Evolutionary conservation across 257 asterid genomes (phyloP), one percentile per base, ranked within the genome.

Genomic region (Nicotiana sylvestris): DNA sequence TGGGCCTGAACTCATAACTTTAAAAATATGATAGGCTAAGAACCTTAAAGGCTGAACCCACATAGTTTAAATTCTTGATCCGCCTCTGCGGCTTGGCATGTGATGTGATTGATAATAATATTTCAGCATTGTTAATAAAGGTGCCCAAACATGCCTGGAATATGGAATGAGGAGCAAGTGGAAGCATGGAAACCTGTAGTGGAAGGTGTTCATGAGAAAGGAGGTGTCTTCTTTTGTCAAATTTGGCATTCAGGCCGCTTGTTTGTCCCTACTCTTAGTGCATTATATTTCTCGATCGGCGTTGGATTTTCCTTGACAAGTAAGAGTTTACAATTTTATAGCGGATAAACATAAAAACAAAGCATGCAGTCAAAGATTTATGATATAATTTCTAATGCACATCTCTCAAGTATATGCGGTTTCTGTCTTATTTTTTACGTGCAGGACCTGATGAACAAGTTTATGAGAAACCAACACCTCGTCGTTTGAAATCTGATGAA

Each of bases 201-300:
- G 57, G 21, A 69, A 1, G 33, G 57, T 18, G 77, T 69, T 9
- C 77, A n/a, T 39, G 77, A 69, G 2, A 69, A 69, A 69, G 57
- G 57, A 7, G 89, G 72, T 32, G 25, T 90, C 27, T 86, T 88
- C 66, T 88, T 90, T 82, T 82, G 70, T 51, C 92, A 89, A 81
- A 10, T 88, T 32, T 80, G 86, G 91, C 90, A 89, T 58, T 82
- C 76, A 2, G 90, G 87, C 0, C 84, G 91, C 66, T 86, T 85
- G 77, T 89, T 89, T 56, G 62, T 56, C 62, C 62, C 25, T 56
- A 4, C 8, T 56, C 4, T 56, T 56, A 16, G 62, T 56, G 62
- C 25, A 0, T 10, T 17, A 81, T 21, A 21, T 21, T 21, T 21
- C 21, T 21, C 21, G 21, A 21, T 21, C 21, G 21, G 21, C 21